These are phyloP conservation scores for Pseudonitzschia pungens DNA, from an alignment of 108 stramenopile species.

Conservation along the genomic window DNA sequence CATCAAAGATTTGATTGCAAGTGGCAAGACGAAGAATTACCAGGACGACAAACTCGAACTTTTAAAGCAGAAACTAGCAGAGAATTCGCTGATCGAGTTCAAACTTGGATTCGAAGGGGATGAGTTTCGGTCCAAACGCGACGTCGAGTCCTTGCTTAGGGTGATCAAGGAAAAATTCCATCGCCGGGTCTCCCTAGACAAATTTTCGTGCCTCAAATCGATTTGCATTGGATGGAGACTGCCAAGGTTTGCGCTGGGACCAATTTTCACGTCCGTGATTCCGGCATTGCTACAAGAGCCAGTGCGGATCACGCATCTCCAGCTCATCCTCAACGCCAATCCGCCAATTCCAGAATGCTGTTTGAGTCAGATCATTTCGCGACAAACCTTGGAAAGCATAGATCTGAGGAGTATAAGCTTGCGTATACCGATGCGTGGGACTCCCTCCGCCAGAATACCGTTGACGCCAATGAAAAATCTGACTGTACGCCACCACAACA, in stretches of 20 bases:
- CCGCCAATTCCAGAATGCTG: conserved; percentile 20
- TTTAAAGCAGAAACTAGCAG: conserved; percentile 20
- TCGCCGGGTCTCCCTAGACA: conserved; percentile 21
- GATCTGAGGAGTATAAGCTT: conserved; percentile 19
- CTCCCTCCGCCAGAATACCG: background rate
- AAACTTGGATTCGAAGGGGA: conserved; percentile 28
- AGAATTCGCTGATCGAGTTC: conserved; percentile 28
- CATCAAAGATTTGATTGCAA: conserved; percentile 5
- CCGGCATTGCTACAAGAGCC: conserved; percentile 25
- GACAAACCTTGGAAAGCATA: conserved; percentile 19
- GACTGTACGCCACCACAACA: background rate
- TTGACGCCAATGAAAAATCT: background rate
- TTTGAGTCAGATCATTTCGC: conserved; percentile 17
- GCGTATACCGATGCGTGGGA: background rate
- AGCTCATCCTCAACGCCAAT: conserved; percentile 18
- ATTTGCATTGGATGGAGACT: conserved; percentile 38
- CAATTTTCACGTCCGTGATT: conserved; percentile 22
- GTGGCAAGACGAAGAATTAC: background rate
- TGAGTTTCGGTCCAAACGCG: conserved; percentile 30
- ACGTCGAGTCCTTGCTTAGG: conserved; percentile 18
- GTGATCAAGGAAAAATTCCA: conserved; percentile 22
- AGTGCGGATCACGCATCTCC: conserved; percentile 15
- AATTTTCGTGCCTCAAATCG: conserved; percentile 24
- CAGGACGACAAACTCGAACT: conserved; percentile 6
- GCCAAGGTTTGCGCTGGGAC: conserved; percentile 30